A percentile compares a stretch with the other conserved stretches of the same genome.
Conservation (phyloP, 164 flowering plant species). For the Cinnamomum chago region DNA sequence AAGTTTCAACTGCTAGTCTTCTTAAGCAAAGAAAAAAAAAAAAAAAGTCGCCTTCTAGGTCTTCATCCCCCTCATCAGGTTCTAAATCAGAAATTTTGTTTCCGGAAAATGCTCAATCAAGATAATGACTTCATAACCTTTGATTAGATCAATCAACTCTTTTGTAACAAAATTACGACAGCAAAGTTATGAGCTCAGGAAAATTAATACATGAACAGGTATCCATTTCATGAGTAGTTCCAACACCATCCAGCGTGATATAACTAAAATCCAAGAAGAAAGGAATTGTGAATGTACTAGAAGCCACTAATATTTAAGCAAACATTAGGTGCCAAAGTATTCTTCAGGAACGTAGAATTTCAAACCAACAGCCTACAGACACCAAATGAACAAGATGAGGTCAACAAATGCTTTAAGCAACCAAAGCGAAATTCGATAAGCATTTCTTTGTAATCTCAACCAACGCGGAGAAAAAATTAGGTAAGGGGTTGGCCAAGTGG, state of each 20-base stretch:
- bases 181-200: neutral
- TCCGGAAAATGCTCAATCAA: neutral
- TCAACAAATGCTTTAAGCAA: slow-evolving; percentile 1
- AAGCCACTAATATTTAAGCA: neutral
- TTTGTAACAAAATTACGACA: neutral
- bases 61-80: too few relatives aligned
- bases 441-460: neutral
- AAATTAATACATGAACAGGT: neutral
- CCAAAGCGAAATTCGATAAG: neutral
- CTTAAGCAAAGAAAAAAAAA: too few relatives aligned
- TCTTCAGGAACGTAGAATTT: slow-evolving; percentile 82
- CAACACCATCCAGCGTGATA: neutral
- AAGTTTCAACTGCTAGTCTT: too few relatives aligned
- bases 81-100: too few relatives aligned
- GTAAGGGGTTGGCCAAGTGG: too few relatives aligned
- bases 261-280: neutral
- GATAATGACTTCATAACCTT: neutral
- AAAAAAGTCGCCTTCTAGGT: too few relatives aligned
- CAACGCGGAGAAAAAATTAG: neutral
- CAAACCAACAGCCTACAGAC: slow-evolving; percentile 71
- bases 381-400: slow-evolving; percentile 4
- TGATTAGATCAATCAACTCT: neutral
- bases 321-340: slow-evolving; percentile 34
- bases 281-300: neutral
- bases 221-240: neutral